Evolutionary conservation across 1,284 basidiomycete genomes (phyloP), one percentile per base, ranked within the genome.

Genomic region (Austroboletus niveus): DNA sequence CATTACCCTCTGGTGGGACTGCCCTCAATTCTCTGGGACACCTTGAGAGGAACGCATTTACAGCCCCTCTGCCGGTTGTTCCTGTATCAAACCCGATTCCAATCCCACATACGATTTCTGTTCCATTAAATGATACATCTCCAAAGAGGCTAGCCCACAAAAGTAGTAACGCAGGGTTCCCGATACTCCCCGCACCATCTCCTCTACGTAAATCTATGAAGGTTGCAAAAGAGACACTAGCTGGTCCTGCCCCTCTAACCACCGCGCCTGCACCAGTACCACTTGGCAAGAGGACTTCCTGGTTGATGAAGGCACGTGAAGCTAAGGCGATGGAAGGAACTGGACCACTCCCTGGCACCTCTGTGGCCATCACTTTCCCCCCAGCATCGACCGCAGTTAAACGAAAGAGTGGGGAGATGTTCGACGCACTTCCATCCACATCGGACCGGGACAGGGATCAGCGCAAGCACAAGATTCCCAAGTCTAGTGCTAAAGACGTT

Each of bases 261-360:
- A 65, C 77, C 1, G 76, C 76, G 45, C 76, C 79, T 7, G 69
- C 72, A 42, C 71, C 71, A 8, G 56, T 69, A 17, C 73, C 70
- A 11, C 60, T 72, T 12, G 79, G 78, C 5, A 87, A 87, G 59
- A 80, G 88, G 27, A 84, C 85, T 12, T 91, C 88, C 1, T 90
- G 89, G 88, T 65, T 91, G 50, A 81, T 79, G 64, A 88, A 87
- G 60, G 85, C 84, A 12, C 77, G 87, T 40, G 87, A 89, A 63
- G 84, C 77, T 22, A 89, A 89, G 59, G 85, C 86, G 5, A 66
- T 84, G 60, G 87, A 87, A 58, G 74, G 70, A 32, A 74, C 74
- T 12, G 65, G 62, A 4, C 80, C 77, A 61, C 77, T 78, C 45
- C 56, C 69, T 4, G 70, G 59, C 49, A 58, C 63, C 38, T 62